Base-by-base conservation (phyloP, 169 alveolate genomes). In the Plasmodium yoelii region DNA sequence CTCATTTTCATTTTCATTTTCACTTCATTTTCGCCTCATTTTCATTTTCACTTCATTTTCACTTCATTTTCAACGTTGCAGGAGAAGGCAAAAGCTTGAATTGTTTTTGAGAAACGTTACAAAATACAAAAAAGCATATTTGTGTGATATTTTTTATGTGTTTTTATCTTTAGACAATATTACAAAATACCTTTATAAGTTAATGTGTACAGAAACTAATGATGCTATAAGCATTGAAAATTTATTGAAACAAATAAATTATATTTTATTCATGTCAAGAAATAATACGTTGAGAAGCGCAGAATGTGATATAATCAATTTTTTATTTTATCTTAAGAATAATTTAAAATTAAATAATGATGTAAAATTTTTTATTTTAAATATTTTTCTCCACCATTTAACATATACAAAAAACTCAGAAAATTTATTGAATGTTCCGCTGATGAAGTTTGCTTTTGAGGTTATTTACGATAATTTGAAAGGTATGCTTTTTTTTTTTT, bases 41-140 rank as follows among this genome's bases (percentile, higher is more conserved):
- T n/a, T n/a, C n/a, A n/a, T n/a, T n/a, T n/a, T n/a, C n/a, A n/a
- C n/a, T n/a, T n/a, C n/a, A n/a, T n/a, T n/a, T n/a, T n/a, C n/a
- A n/a, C n/a, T n/a, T n/a, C n/a, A 22, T 22, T 22, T 22, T 22
- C 1, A 22, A 22, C 0, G 5, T 28, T n/a, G 6, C 56, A 75
- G 88, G 60, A 18, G 88, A 39, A 75, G 88, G 9, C 88, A 75
- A 12, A 51, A 75, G 44, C 77, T 75, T 34, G 88, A 75, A 44
- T 56, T n/a, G 10, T 75, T 75, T 44, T 42, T 75, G 46, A 63
- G 51, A 34, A 53, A 44, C 19, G 46, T 75, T 26, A n/a, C 88
- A 5, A 61, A 7, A 39, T 42, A 64, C 59, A 75, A 49, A 19
- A 64, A 49, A 24, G 77, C 63, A 19, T 75, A 75, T 42, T 44